Base-by-base conservation (phyloP, 352 stramenopile genomes). In the Nothophytophthora sp. region DNA sequence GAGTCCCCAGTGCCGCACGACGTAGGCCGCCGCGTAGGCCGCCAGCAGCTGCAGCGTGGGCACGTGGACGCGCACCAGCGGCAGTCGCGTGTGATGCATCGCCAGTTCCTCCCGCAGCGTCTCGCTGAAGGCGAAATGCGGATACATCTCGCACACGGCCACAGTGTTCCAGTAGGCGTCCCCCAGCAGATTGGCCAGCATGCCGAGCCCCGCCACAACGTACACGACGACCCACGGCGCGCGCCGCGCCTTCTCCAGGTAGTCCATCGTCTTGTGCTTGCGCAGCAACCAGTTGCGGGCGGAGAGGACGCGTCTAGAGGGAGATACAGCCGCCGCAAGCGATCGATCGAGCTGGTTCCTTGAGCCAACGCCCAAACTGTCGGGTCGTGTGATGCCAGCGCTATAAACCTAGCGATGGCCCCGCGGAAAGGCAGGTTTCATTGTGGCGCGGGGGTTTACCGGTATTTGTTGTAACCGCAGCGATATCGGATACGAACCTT, bases 101-200 rank as follows among this genome's bases (percentile, higher is more conserved):
- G 53, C 30, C 13, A 91, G 45, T 55, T 91, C 76, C 24, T 91
- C 77, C 10, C 60, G 34, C 19, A 88, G 57, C 48, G 74, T 86
- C 46, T 86, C 67, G 5, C 38, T 16, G 47, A 91, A 88, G 8
- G 67, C 63, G 41, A 91, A 87, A 11, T 78, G 60, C 49, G 80
- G 80, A 59, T 85, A 88, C 52, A 88, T 32, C 6, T 83, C 73
- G 48, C 78, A 88, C 15, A 88, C 52, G 28, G 61, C 57, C 13
- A 44, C 23, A 0, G 80, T 60, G 50, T 62, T 68, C 15, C 28
- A 36, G 58, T 86, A 85, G 18, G 68, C 61, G n/a, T 86, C 73
- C 16, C 58, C 56, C 27, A 82, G 30, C 23, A 82, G 55, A 36
- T 78, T 82, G 23, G 54, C 37, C n/a, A 74, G 46, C 42, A 88